Conservation (phyloP, 345 rosid genomes). For the Sisymbrium irio region DNA sequence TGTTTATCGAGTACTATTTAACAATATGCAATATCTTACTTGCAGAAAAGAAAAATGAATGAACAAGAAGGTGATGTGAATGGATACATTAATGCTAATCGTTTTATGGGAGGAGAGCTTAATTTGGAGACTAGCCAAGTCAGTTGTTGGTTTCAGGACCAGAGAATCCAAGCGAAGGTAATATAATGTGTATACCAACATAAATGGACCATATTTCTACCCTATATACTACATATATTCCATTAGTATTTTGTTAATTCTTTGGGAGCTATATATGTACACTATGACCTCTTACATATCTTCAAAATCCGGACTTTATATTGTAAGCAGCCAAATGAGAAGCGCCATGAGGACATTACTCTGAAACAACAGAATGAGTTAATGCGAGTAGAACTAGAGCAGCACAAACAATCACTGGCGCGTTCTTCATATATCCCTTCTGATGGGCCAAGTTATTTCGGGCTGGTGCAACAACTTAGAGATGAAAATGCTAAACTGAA, state of each 20-base stretch:
- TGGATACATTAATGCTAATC: no score
- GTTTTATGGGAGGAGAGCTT: no score
- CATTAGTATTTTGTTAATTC: no score
- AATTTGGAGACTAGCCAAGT: slow-evolving; percentile 46
- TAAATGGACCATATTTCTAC: background rate
- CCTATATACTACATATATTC: no score
- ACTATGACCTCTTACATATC: background rate
- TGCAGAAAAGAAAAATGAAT: slow-evolving; percentile 45
- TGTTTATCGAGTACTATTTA: background rate
- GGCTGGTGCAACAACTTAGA: slow-evolving; percentile 37
- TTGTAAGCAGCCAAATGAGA: slow-evolving; percentile 45
- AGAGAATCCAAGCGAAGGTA: slow-evolving; percentile 56
- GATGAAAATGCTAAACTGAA: slow-evolving; percentile 49
- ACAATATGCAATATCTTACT: background rate
- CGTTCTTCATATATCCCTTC: slow-evolving; percentile 48
- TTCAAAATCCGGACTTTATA: background rate
- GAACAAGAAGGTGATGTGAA: slow-evolving; percentile 35
- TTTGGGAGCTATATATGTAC: background rate
- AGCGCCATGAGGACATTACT: slow-evolving; percentile 43
- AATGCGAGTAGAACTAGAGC: slow-evolving; percentile 45
- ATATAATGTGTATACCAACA: background rate
- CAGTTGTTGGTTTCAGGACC: slow-evolving; percentile 65
- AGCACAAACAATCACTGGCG: slow-evolving; percentile 35
- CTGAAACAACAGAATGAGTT: slow-evolving; percentile 51
- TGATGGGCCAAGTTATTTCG: slow-evolving; percentile 38